Conservation (phyloP, 2,329 filamentous ascomycete genomes). For the Rugonectria rugulosa region DNA sequence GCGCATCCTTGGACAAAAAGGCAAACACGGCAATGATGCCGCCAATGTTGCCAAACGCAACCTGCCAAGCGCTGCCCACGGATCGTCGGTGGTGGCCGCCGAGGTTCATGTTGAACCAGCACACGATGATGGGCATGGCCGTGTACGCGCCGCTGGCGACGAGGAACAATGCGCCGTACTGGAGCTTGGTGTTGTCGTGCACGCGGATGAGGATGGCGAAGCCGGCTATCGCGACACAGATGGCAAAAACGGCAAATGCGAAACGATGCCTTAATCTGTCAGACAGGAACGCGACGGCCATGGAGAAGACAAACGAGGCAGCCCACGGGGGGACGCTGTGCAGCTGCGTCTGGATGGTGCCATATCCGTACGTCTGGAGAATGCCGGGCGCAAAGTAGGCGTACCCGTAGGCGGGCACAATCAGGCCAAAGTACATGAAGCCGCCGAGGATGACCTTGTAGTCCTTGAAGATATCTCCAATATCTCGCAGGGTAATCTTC, state of each 20-base stretch:
- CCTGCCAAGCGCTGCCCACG: conserved; percentile 78
- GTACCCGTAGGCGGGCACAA: conserved; percentile 80
- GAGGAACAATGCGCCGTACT: conserved; percentile 85
- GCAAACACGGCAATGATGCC: conserved; percentile 80
- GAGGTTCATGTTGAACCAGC: conserved; percentile 85
- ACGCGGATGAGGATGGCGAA: conserved; percentile 78
- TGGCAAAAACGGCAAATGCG: conserved; percentile 73
- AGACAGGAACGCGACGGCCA: conserved; percentile 75
- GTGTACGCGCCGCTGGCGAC: conserved; percentile 81
- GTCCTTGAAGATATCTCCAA: conserved; percentile 73
- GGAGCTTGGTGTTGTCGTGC: conserved; percentile 69
- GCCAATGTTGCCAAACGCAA: conserved; percentile 81
- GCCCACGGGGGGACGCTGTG: conserved; percentile 66
- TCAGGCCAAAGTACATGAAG: conserved; percentile 82
- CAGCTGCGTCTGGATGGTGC: conserved; percentile 63
- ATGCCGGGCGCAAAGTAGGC: conserved; percentile 81
- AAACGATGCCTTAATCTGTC: conserved; percentile 79
- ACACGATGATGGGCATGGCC: conserved; percentile 88
- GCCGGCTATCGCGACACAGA: conserved; percentile 73
- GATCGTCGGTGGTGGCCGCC: conserved; percentile 75
- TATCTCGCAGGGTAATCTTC: conserved; percentile 65
- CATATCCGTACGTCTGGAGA: conserved; percentile 71
- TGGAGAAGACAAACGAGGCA: conserved; percentile 79
- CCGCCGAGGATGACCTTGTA: conserved; percentile 77
- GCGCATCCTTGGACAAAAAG: conserved; percentile 72